phyloP scores from a whole-genome alignment of 768 basidiomycete species.

The Suillus ampliporus region DNA sequence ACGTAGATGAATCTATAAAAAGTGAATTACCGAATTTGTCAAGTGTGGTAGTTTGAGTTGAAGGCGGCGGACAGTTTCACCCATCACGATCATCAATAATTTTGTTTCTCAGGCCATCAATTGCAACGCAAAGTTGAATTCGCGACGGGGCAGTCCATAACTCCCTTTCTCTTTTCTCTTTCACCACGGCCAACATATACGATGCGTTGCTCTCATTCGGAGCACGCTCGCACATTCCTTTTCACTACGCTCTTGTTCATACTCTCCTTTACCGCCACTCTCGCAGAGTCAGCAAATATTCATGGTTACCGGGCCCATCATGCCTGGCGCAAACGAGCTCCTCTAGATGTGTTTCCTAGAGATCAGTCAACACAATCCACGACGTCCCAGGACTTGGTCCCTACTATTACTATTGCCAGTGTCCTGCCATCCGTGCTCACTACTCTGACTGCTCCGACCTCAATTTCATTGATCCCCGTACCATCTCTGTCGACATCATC shows the following conservation, averaged over 20 bases:
- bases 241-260: slow-evolving; percentile 16
- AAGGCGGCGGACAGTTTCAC: background rate
- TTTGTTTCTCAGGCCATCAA: slow-evolving; percentile 1
- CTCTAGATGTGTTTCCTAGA: slow-evolving; percentile 1
- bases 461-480: background rate
- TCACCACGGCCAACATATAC: background rate
- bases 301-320: slow-evolving; percentile 6
- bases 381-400: background rate
- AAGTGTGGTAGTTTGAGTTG: too few relatives aligned
- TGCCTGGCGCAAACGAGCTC: slow-evolving; percentile 15
- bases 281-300: slow-evolving; percentile 1
- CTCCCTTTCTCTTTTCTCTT: background rate
- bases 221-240: slow-evolving; percentile 17
- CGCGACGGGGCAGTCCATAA: background rate
- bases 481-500: background rate
- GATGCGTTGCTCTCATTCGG: slow-evolving; percentile 7
- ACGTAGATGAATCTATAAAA: background rate
- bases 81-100: background rate
- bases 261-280: slow-evolving; percentile 12
- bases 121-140: background rate
- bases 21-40: background rate
- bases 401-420: background rate
- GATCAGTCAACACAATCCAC: background rate
- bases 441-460: background rate
- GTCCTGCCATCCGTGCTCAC: background rate